Percentiles rank a stretch among this genome's conserved stretches.
These are phyloP conservation scores for Auxenochlorella pyrenoidosa DNA, from an alignment of 139 green algal species.

Conservation along the genomic window DNA sequence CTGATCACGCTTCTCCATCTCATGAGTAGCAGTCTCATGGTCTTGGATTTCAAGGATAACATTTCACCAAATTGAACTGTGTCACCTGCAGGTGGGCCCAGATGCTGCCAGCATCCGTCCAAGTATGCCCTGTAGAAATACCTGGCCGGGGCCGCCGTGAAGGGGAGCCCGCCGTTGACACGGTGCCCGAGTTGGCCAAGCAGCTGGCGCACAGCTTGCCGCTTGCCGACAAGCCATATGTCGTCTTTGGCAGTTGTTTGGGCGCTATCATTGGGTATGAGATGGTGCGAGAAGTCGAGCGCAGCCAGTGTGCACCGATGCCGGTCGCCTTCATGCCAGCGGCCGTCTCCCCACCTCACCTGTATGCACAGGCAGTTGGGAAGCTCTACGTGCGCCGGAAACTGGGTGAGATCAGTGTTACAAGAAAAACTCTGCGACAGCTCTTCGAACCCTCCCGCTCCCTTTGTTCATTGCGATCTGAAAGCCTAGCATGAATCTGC, in stretches of 20 bases:
- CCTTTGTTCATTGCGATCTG: not conserved
- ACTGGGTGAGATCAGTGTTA: not conserved
- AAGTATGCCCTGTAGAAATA: constrained; percentile 60
- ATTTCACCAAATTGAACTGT: not conserved
- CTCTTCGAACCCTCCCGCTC: not conserved
- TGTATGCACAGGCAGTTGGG: constrained; percentile 53
- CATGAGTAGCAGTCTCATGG: too few species aligned
- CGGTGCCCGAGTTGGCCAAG: constrained; percentile 25
- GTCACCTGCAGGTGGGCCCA: constrained; percentile 39
- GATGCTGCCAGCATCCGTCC: constrained; percentile 54
- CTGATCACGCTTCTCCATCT: too few species aligned
- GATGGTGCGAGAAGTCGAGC: constrained; percentile 30
- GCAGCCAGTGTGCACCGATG: not conserved
- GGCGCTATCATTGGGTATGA: constrained; percentile 61
- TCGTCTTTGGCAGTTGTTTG: constrained; percentile 58
- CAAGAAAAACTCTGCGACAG: not conserved
- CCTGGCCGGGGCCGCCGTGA: constrained; percentile 49
- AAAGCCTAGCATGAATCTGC: not conserved
- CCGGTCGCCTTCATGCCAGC: constrained; percentile 51
- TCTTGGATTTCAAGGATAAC: not conserved
- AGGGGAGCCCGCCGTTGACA: constrained; percentile 25
- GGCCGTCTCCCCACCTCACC: constrained; percentile 56
- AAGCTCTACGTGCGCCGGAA: constrained; percentile 46
- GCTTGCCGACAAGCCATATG: constrained; percentile 56
- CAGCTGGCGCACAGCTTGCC: constrained; percentile 43